Base-by-base conservation (phyloP, 2,329 filamentous ascomycete species). In the Periconia digitata region DNA sequence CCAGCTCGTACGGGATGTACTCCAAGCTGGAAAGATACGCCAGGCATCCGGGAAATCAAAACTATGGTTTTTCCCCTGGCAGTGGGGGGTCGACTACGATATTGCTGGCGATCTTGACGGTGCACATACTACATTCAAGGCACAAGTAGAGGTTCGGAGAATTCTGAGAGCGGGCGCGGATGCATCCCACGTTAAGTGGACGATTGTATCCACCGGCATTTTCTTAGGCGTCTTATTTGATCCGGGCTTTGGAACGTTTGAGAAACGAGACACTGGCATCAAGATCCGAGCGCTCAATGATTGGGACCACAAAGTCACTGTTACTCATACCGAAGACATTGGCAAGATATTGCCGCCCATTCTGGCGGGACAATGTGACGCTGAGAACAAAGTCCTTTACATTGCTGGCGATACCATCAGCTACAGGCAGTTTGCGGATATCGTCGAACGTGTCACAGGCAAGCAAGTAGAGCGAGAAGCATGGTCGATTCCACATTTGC, bases 81-180 rank as follows among this genome's bases (percentile, higher is more conserved):
- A 90, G 65, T 89, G 85, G 63, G 86, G 86, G 1, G 81, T 88
- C 20, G 84, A 90, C 62, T 90, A 89, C 67, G 85, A 89, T 47
- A 63, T 73, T 22, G 81, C 88, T 15, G 38, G 35, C 15, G 61
- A 65, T 0, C 65, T 72, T 0, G 79, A 80, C 0, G 82, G 79
- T 21, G 73, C 80, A 37, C 85, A 87, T 66, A 79, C 83, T 27
- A 61, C 89, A 13, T 89, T 89, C 56, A 84, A 85, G 49, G 85
- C 87, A 74, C 85, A 88, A 70, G 72, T 85, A 0, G 75, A 24
- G 38, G 63, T 70, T 0, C 51, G 63, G 2, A 56, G 63, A 23
- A 36, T 69, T n/a, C 56, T 70, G 12, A 46, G 64, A 2, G 34
- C 43, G 1, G 42, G 59, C 7, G 63, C 67, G 0, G 51, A 40